Percentiles rank a stretch among this genome's conserved stretches.
Evolutionary conservation across 2,329 filamentous ascomycete species (phyloP).

Genomic region (Alternaria ethzedia): DNA sequence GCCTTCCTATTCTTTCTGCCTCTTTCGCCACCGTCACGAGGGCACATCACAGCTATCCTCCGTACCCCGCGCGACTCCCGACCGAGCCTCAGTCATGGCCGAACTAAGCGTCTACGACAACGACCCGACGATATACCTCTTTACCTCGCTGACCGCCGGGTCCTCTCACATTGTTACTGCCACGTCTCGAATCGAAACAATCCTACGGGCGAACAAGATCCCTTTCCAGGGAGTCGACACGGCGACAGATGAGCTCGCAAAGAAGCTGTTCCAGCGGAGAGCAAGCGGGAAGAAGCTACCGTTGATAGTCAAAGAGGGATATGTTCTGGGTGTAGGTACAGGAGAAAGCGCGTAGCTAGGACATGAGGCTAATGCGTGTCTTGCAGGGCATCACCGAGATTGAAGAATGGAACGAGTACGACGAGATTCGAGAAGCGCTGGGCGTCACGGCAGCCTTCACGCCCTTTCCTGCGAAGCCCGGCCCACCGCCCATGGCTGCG

Average conservation of each 20-base stretch:
- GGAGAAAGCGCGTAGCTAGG: neutral
- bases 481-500: constrained; percentile 7
- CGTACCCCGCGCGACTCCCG: neutral
- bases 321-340: constrained; percentile 79
- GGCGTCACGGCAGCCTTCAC: constrained; percentile 47
- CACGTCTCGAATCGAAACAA: constrained; percentile 93
- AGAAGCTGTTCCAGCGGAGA: constrained; percentile 85
- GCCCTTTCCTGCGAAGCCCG: constrained; percentile 41
- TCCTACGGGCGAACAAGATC: constrained; percentile 91
- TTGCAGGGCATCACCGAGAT: constrained; percentile 86
- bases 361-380: constrained; percentile 4
- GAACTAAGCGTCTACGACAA: constrained; percentile 55
- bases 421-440: constrained; percentile 88
- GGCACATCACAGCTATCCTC: constrained; percentile 2
- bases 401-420: constrained; percentile 99
- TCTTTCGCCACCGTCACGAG: neutral
- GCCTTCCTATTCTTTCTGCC: neutral
- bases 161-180: constrained; percentile 96
- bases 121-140: constrained; percentile 76
- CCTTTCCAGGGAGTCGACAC: constrained; percentile 93
- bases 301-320: constrained; percentile 83
- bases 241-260: constrained; percentile 85
- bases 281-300: constrained; percentile 88
- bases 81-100: constrained; percentile 30
- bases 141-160: constrained; percentile 93